Percentiles rank a stretch among this genome's conserved stretches.
phyloP scores from a whole-genome alignment of 441 rosid genomes.

The Aquilaria agallochum region DNA sequence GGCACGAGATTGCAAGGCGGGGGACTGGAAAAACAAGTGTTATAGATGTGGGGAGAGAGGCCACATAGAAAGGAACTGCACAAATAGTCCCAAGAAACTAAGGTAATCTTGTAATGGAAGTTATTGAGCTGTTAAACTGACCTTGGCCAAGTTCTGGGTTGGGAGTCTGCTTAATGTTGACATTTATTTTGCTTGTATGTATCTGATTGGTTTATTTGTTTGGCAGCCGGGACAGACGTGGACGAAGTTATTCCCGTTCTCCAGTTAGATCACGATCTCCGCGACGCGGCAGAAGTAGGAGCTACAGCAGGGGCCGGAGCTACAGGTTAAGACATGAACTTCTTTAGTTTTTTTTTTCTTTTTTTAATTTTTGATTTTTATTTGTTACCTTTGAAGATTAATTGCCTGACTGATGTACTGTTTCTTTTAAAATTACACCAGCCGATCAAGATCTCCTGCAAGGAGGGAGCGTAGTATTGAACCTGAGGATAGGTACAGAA shows the following conservation, averaged over 20 bases:
- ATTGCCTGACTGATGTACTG: not conserved
- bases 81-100: slow-evolving; percentile 69
- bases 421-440: slow-evolving; percentile 14
- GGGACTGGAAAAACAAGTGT: slow-evolving; percentile 84
- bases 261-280: slow-evolving; percentile 52
- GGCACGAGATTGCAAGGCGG: slow-evolving; percentile 87
- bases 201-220: not conserved
- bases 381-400: not conserved
- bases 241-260: slow-evolving; percentile 61
- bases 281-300: slow-evolving; percentile 57
- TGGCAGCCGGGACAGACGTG: slow-evolving; percentile 25
- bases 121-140: no score
- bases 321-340: slow-evolving; percentile 31
- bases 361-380: not conserved
- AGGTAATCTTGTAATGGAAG: slow-evolving; percentile 25
- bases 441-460: slow-evolving; percentile 62
- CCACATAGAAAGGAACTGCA: slow-evolving; percentile 75
- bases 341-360: not conserved
- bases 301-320: slow-evolving; percentile 63
- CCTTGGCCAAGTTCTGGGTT: no score
- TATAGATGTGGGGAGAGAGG: slow-evolving; percentile 80
- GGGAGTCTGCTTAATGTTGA: no score
- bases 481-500: slow-evolving; percentile 31
- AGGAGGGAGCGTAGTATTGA: slow-evolving; percentile 54
- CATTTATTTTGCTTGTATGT: not conserved